A percentile compares a stretch with the other conserved stretches of the same genome.
Conservation (phyloP, 257 asterid species). For the Parsonsia alboflavescens region DNA sequence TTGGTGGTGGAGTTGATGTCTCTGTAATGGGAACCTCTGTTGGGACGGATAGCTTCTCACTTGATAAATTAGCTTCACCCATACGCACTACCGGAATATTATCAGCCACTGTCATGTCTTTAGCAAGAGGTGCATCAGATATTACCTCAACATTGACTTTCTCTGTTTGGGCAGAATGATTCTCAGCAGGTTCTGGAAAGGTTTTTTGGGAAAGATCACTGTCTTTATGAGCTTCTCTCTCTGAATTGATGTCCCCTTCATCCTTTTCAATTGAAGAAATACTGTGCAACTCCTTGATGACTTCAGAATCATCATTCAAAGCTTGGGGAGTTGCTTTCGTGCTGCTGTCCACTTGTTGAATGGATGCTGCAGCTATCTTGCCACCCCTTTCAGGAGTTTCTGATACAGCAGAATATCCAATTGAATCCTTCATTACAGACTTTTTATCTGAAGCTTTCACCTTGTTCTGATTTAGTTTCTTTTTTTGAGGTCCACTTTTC, state of each 20-base stretch:
- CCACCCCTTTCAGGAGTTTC: conserved; percentile 19
- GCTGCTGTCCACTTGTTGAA: conserved; percentile 16
- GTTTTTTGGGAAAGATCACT: conserved; percentile 14
- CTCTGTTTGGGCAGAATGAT: conserved; percentile 18
- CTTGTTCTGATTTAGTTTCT: conserved; percentile 26
- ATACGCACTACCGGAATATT: conserved; percentile 9
- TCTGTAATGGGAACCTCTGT: conserved; percentile 33
- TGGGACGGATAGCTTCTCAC: conserved; percentile 27
- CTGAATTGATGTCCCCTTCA: conserved; percentile 20
- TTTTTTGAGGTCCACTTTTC: conserved; percentile 25
- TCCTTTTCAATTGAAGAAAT: conserved; percentile 40
- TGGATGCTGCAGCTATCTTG: conserved; percentile 8
- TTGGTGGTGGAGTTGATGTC: conserved; percentile 48
- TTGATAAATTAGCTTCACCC: conserved; percentile 21
- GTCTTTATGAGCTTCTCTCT: conserved; percentile 18
- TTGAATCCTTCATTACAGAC: conserved; percentile 20
- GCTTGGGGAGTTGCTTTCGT: conserved; percentile 16
- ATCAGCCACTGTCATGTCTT: conserved; percentile 13
- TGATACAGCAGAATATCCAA: conserved; percentile 21
- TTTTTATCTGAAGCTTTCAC: conserved; percentile 28
- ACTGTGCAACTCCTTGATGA: conserved; percentile 35
- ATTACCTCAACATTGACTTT: conserved; percentile 8
- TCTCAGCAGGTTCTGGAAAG: conserved; percentile 12
- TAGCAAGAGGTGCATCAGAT: conserved; percentile 5
- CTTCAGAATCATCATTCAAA: conserved; percentile 22